Percentiles rank a stretch among this genome's conserved stretches.
These are phyloP conservation scores for Candida schatavii DNA, from an alignment of 805 yeast genomes.

Conservation along the genomic window DNA sequence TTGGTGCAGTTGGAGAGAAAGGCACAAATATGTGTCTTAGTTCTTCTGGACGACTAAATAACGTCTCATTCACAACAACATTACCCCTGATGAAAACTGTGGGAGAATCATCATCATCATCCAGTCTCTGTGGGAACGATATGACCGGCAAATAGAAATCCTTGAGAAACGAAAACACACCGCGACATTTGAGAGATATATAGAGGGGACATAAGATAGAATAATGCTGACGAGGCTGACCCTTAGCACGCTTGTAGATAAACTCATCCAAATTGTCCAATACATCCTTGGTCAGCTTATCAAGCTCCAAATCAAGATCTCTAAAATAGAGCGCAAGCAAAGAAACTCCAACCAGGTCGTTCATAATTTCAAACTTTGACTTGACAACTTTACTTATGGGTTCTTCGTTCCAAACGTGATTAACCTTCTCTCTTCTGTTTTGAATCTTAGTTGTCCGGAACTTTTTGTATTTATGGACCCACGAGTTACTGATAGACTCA, in stretches of 20 bases:
- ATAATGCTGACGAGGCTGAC: slow-evolving; percentile 53
- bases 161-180: slow-evolving; percentile 43
- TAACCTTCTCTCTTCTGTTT: slow-evolving; percentile 24
- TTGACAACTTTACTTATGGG: slow-evolving; percentile 25
- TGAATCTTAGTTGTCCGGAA: slow-evolving; percentile 22
- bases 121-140: slow-evolving; percentile 40
- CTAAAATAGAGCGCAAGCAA: slow-evolving; percentile 27
- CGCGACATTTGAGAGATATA: slow-evolving; percentile 41
- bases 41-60: slow-evolving; percentile 41
- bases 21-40: slow-evolving; percentile 53
- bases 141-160: slow-evolving; percentile 60
- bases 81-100: slow-evolving; percentile 39
- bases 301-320: slow-evolving; percentile 28
- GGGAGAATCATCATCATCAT: slow-evolving; percentile 11
- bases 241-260: slow-evolving; percentile 36
- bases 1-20: slow-evolving; percentile 51
- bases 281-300: slow-evolving; percentile 20
- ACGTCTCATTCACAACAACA: slow-evolving; percentile 56
- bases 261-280: slow-evolving; percentile 32
- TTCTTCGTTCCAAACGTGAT: slow-evolving; percentile 35
- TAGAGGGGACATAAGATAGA: slow-evolving; percentile 54
- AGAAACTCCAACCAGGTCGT: slow-evolving; percentile 32
- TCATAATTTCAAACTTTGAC: slow-evolving; percentile 34
- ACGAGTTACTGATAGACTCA: slow-evolving; percentile 27
- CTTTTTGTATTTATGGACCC: slow-evolving; percentile 30